Percentiles rank a stretch among this genome's conserved stretches.
Evolutionary conservation across 371 early-diverging fungal genomes (phyloP).

Genomic region (Mortierella sp.): DNA sequence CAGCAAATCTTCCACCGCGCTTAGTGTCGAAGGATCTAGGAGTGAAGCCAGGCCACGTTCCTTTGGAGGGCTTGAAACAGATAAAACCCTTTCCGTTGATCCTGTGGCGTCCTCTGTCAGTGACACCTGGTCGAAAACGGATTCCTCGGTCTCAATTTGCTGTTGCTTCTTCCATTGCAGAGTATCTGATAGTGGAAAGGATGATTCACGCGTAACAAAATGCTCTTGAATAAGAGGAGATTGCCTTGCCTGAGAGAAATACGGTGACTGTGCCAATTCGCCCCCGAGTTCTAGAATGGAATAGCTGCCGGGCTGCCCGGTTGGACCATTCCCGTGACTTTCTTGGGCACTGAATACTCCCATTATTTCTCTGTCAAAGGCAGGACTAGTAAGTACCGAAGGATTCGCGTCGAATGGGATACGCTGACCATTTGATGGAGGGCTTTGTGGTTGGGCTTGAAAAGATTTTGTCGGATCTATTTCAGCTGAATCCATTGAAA

Average conservation of each 20-base stretch:
- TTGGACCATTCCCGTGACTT: background rate
- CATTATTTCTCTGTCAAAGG: constrained; percentile 5
- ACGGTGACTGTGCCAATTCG: constrained; percentile 20
- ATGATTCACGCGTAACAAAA: background rate
- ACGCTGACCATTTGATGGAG: background rate
- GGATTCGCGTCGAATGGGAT: constrained; percentile 18
- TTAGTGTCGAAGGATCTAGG: constrained; percentile 38
- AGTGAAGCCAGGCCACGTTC: constrained; percentile 44
- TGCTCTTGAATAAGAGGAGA: constrained; percentile 26
- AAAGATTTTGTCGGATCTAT: background rate
- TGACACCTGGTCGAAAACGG: constrained; percentile 41
- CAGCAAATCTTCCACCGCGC: constrained; percentile 48
- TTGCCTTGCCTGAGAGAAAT: constrained; percentile 25
- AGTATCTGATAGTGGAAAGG: background rate
- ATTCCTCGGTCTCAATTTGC: constrained; percentile 18
- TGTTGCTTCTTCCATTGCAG: background rate
- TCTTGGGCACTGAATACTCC: background rate
- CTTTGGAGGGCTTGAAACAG: constrained; percentile 5
- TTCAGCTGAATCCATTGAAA: background rate
- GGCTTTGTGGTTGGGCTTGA: background rate
- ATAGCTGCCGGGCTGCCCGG: constrained; percentile 21
- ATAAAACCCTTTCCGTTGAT: background rate
- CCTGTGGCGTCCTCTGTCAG: constrained; percentile 25
- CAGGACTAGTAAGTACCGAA: constrained; percentile 16
- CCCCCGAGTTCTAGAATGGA: constrained; percentile 43